Evolutionary conservation across 768 basidiomycete genomes (phyloP), one percentile per base, ranked within the genome.

Genomic region (Suillus clintonianus): DNA sequence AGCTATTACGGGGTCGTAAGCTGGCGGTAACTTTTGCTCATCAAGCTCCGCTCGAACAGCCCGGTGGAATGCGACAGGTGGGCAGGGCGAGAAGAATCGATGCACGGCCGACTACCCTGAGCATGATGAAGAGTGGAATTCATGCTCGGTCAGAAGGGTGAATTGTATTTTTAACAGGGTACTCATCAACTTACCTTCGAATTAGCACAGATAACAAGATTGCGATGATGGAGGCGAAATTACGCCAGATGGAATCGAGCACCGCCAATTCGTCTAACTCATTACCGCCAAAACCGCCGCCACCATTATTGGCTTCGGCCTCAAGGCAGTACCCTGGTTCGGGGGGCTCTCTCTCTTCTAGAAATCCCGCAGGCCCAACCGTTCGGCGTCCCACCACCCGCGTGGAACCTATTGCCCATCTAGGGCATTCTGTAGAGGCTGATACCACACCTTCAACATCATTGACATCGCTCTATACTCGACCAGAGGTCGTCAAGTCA

Each of bases 211-310:
- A 84, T 50, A 89, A 88, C 69, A 97, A 98, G 78, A 99, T 99
- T 68, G 95, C 95, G 9, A 86, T 90, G 70, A 91, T 98, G 84
- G 97, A 99, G 77, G 97, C 97, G 3, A 99, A 99, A 76, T 81
- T 99, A 27, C 85, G 88, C 19, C 86, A 93, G 66, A 87, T 97
- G 85, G 86, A 88, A 69, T 72, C 64, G 62, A 72, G 70, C 15
- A 69, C 68, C 1, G n/a, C 39, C 24, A 41, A 11, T 57, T 30
- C 65, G 2, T 71, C 70, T 32, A 43, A 56, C 0, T 63, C 56
- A 15, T 50, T 75, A 9, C 74, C 74, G 11, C 60, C 22, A 17
- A 76, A 66, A 56, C 74, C 76, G 1, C 30, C 19, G 4, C 61
- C 60, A 39, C 19, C 41, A n/a, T 39, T 13, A 27, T 41, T 41